These are phyloP conservation scores for Dictyostelium brefeldianum DNA, from an alignment of 78 protist species.

Conservation along the genomic window DNA sequence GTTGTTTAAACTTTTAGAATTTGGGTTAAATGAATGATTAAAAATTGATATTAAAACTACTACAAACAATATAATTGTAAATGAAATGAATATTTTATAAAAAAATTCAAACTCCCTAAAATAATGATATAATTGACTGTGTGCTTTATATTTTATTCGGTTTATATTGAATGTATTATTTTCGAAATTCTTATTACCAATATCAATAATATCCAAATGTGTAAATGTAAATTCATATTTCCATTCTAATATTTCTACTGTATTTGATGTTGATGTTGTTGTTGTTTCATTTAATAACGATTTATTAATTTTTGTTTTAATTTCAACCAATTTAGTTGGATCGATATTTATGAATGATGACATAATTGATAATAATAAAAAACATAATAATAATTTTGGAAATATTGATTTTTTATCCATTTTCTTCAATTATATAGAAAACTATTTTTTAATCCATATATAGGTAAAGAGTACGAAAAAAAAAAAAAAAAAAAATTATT, in stretches of 20 bases:
- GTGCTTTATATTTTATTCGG: not conserved
- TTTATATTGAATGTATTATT: not conserved
- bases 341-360: not conserved
- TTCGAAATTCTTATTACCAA: not conserved
- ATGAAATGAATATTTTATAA: not conserved
- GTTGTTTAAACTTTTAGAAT: not conserved
- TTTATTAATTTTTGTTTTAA: not conserved
- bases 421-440: no score
- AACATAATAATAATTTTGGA: not conserved
- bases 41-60: not conserved
- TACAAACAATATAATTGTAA: not conserved
- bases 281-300: not conserved
- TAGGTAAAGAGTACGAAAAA: not conserved
- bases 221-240: not conserved
- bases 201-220: constrained; percentile 5
- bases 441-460: not conserved
- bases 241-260: not conserved
- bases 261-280: not conserved
- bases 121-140: not conserved
- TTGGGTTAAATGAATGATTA: not conserved
- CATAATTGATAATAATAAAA: not conserved
- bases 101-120: not conserved
- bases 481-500: not conserved
- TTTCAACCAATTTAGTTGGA: not conserved
- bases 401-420: not conserved